A percentile compares a stretch with the other conserved stretches of the same genome.
phyloP scores from a whole-genome alignment of 306 rosid genomes.

The Acacia crassicarpa region DNA sequence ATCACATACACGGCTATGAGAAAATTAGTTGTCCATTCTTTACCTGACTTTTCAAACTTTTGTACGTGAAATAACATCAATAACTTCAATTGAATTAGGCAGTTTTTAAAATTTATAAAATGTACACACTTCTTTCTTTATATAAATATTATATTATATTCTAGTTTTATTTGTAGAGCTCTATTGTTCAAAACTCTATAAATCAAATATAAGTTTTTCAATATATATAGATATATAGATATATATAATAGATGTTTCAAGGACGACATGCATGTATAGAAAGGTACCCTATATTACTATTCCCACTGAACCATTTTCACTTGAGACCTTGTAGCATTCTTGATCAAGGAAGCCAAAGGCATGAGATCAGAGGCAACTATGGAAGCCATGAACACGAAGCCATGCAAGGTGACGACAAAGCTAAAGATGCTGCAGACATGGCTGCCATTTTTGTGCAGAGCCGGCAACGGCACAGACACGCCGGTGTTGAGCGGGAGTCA shows the following conservation, averaged over 20 bases:
- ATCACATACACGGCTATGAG: background rate
- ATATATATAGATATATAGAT: no score
- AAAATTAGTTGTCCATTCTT: background rate
- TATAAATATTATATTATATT: no score
- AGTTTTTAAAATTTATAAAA: background rate
- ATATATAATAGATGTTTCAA: no score
- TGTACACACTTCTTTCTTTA: no score
- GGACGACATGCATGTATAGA: background rate
- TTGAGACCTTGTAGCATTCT: constrained; percentile 46
- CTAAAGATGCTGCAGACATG: constrained; percentile 64
- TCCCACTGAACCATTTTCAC: background rate
- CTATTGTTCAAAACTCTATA: no score
- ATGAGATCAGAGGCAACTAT: constrained; percentile 38
- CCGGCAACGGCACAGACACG: constrained; percentile 59
- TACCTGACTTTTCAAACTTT: background rate
- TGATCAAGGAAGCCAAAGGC: constrained; percentile 64
- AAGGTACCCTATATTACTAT: background rate
- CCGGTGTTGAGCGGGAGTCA: constrained; percentile 58
- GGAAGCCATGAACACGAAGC: constrained; percentile 38
- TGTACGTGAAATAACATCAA: background rate
- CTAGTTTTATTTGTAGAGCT: no score
- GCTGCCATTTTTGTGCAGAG: constrained; percentile 79
- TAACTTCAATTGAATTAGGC: background rate
- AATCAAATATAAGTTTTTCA: no score
- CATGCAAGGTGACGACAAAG: constrained; percentile 35